Base-by-base conservation (phyloP, 2,329 filamentous ascomycete species). In the Sporothrix dimorphospora region DNA sequence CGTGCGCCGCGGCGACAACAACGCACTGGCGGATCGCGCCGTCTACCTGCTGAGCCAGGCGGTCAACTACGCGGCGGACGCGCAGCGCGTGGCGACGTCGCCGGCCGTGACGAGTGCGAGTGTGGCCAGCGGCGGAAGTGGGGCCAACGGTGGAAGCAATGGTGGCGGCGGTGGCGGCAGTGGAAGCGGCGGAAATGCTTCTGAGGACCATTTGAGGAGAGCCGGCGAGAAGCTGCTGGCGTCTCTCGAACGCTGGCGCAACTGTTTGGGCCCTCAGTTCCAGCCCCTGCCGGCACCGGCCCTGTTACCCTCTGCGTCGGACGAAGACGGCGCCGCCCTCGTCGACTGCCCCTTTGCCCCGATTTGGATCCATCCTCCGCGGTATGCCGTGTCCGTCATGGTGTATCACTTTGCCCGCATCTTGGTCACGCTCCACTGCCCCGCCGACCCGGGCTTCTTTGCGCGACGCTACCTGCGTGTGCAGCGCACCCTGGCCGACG, bases 351-450 rank as follows among this genome's bases (percentile, higher is more conserved):
- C 80, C 0, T 86, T 87, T 74, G 79, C 81, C n/a, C 81, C 84
- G 1, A 78, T 87, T 5, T 87, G 85, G 85, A 83, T 87, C 11
- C 81, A 87, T 73, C 85, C 85, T 2, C 80, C 84, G 4, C 78
- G 81, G 3, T 84, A 82, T 72, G 83, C 80, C 27, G 83, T 84
- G 14, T 83, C 86, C 0, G 77, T 88, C 6, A 87, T 88, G 74
- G 82, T 84, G 16, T 84, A 86, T 74, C 82, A 83, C 74, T 85
- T 87, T 73, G 85, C 86, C 0, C 81, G 83, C 11, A 85, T 88
- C 57, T 78, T 89, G 0, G 81, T 88, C 1, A 79, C 86, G 0
- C 81, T 88, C 65, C 84, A 88, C 69, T 82, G 85, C 63, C 87
- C 86, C 1, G 84, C 83, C 0, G 79, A 81, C 12, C 84, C 84